These are phyloP conservation scores for Arachnopeziza araneosa DNA, from an alignment of 2,329 filamentous ascomycete genomes.

Conservation along the genomic window DNA sequence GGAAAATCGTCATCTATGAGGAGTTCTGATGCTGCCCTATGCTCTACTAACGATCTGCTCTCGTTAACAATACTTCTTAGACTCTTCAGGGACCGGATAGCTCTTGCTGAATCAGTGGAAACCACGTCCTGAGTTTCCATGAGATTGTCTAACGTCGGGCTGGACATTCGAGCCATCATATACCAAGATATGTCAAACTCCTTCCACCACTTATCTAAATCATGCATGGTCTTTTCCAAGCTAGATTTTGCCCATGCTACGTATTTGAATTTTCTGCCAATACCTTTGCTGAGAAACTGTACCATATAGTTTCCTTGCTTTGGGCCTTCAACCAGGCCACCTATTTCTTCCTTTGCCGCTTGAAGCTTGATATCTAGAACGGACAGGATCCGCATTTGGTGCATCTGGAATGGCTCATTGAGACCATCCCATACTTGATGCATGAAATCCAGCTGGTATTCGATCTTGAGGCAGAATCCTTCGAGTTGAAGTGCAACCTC, in stretches of 20 bases:
- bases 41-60: neutral
- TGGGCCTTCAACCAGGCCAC: neutral
- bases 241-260: neutral
- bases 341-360: neutral
- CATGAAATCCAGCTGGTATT: neutral
- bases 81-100: neutral
- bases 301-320: neutral
- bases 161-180: neutral
- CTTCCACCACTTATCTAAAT: neutral
- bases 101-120: neutral
- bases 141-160: neutral
- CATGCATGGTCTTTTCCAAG: neutral
- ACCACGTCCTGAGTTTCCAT: neutral
- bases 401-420: neutral
- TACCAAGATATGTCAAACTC: neutral
- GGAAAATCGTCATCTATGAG: neutral
- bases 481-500: neutral
- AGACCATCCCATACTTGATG: neutral
- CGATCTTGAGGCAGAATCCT: neutral
- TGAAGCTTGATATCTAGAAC: neutral
- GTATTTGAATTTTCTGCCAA: neutral
- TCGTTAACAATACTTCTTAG: neutral
- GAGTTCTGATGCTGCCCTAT: neutral
- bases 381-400: neutral
- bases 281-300: neutral